phyloP scores from a whole-genome alignment of 208 protist genomes.

The Porcisia hertigi region DNA sequence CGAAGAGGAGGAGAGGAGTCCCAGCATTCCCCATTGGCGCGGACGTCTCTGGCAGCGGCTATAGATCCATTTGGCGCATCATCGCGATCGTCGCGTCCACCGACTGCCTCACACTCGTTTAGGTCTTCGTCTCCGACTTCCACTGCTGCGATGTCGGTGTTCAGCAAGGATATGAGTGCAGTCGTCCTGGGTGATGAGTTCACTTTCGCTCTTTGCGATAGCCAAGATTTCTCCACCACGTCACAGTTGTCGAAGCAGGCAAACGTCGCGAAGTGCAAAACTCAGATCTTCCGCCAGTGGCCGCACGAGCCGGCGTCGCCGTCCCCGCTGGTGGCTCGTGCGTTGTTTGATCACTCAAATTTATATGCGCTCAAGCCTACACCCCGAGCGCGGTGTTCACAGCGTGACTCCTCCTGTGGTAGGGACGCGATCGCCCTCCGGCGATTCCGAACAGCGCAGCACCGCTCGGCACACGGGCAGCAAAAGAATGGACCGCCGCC shows the following conservation, averaged over 20 bases:
- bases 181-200: not conserved
- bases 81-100: no score
- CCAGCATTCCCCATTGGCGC: no score
- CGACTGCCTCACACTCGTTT: not conserved
- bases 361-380: not conserved
- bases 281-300: not conserved
- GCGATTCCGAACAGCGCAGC: not conserved
- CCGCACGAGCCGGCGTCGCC: slow-evolving; percentile 1
- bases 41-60: not conserved
- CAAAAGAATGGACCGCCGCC: not conserved
- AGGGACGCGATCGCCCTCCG: not conserved
- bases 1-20: not conserved
- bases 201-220: not conserved
- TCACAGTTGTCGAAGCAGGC: not conserved
- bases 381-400: not conserved
- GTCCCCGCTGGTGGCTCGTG: not conserved
- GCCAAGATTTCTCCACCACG: not conserved
- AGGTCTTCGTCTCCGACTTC: not conserved
- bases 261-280: not conserved
- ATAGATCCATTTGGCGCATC: no score
- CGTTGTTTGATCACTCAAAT: not conserved
- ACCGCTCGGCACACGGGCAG: not conserved
- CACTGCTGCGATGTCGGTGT: not conserved
- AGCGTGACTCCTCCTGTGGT: not conserved
- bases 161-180: not conserved